These are phyloP conservation scores for Cyclanthera cordifolia DNA, from an alignment of 306 rosid genomes.

Conservation along the genomic window DNA sequence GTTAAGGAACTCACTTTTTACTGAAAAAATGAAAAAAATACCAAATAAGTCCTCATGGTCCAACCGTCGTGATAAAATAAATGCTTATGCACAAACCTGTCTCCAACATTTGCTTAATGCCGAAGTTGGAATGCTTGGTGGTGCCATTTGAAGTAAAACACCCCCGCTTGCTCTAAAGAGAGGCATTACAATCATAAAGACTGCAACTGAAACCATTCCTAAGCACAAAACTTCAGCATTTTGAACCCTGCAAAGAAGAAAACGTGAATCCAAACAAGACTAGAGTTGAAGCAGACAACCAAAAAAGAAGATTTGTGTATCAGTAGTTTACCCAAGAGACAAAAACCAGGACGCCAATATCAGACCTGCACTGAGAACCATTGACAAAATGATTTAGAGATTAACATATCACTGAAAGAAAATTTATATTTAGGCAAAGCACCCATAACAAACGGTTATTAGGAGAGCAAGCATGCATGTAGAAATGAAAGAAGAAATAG, in stretches of 20 bases:
- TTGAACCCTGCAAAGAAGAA: conserved; percentile 54
- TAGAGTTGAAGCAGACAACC: conserved; percentile 11
- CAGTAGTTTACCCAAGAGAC: conserved; percentile 64
- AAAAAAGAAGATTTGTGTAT: conserved; percentile 7
- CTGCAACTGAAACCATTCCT: conserved; percentile 81
- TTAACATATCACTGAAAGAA: not conserved
- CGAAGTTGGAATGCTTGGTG: conserved; percentile 77
- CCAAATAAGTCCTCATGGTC: not conserved
- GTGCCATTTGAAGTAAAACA: conserved; percentile 91
- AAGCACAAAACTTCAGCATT: conserved; percentile 93
- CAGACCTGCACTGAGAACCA: conserved; percentile 92
- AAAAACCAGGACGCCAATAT: conserved; percentile 92
- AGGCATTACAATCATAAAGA: conserved; percentile 86
- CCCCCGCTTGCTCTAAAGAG: conserved; percentile 85
- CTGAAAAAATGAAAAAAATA: not conserved
- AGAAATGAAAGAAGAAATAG: conserved; percentile 11
- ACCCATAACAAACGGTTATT: not conserved
- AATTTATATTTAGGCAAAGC: not conserved
- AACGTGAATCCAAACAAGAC: conserved; percentile 15
- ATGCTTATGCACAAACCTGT: conserved; percentile 43
- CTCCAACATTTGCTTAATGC: conserved; percentile 88
- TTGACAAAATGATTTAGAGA: conserved; percentile 28
- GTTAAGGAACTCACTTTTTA: not conserved
- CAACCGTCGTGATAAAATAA: not conserved
- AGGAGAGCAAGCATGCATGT: conserved; percentile 5